Conservation (phyloP, 2,329 filamentous ascomycete genomes). For the Chaetoscypha palmicola region DNA sequence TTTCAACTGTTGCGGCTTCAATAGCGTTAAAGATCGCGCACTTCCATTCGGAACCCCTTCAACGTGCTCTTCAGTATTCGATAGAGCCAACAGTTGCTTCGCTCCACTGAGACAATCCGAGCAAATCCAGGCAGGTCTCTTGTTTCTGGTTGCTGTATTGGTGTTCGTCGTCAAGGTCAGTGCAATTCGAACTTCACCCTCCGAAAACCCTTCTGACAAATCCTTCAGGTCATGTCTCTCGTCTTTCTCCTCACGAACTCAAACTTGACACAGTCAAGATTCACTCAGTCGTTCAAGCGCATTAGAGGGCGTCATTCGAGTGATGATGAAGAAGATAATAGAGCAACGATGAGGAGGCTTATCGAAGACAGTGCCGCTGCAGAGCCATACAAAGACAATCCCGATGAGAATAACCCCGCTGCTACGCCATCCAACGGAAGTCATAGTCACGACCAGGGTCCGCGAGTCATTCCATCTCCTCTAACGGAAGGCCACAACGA, state of each 20-base stretch:
- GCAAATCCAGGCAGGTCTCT: slow-evolving; percentile 45
- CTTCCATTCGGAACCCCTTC: slow-evolving; percentile 47
- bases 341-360: slow-evolving; percentile 19
- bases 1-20: slow-evolving; percentile 60
- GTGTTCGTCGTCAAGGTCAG: slow-evolving; percentile 49
- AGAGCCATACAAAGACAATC: slow-evolving; percentile 22
- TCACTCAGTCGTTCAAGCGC: slow-evolving; percentile 15
- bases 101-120: slow-evolving; percentile 50
- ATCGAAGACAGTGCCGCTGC: slow-evolving; percentile 22
- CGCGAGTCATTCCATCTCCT: slow-evolving; percentile 24
- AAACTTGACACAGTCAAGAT: slow-evolving; percentile 18
- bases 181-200: not conserved
- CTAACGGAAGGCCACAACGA: slow-evolving; percentile 18
- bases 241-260: slow-evolving; percentile 24
- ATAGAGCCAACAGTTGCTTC: slow-evolving; percentile 42
- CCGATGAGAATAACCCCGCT: slow-evolving; percentile 2
- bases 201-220: not conserved
- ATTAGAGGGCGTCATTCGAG: slow-evolving; percentile 8
- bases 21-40: slow-evolving; percentile 48
- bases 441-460: slow-evolving; percentile 8
- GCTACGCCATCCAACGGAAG: slow-evolving; percentile 5
- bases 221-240: slow-evolving; percentile 19
- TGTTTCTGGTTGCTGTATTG: slow-evolving; percentile 46
- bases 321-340: slow-evolving; percentile 19
- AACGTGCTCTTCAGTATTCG: slow-evolving; percentile 34